phyloP scores from a whole-genome alignment of 768 basidiomycete species.

The Calocybe cyanea region DNA sequence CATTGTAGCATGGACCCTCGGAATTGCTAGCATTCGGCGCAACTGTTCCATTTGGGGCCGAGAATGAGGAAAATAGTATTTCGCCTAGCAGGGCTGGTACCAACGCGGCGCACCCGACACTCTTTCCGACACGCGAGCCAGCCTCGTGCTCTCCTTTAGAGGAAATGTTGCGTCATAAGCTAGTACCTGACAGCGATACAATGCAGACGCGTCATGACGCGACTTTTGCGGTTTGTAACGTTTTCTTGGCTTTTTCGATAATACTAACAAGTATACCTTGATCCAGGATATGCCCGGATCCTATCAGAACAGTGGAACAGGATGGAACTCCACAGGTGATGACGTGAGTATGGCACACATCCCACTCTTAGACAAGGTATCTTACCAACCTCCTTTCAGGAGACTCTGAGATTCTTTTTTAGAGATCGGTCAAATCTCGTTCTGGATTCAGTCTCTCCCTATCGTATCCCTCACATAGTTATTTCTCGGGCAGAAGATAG shows the following conservation, averaged over 20 bases:
- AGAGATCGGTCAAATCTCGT: slow-evolving; percentile 33
- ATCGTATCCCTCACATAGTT: slow-evolving; percentile 46
- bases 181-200: background rate
- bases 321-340: slow-evolving; percentile 13
- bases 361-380: background rate
- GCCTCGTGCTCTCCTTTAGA: slow-evolving; percentile 11
- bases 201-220: slow-evolving; percentile 7
- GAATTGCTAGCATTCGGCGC: slow-evolving; percentile 6
- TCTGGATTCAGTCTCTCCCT: slow-evolving; percentile 38
- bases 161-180: slow-evolving; percentile 10
- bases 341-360: slow-evolving; percentile 10
- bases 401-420: slow-evolving; percentile 22
- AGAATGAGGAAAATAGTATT: background rate
- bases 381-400: slow-evolving; percentile 16
- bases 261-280: background rate
- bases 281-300: slow-evolving; percentile 3
- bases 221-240: slow-evolving; percentile 7
- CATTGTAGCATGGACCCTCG: slow-evolving; percentile 12
- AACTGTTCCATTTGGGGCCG: background rate
- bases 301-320: slow-evolving; percentile 1
- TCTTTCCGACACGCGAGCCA: slow-evolving; percentile 3
- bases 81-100: background rate
- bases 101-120: background rate
- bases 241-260: background rate
- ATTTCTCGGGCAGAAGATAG: slow-evolving; percentile 43